These are phyloP conservation scores for Lumnitzera littorea DNA, from an alignment of 345 rosid species.

Conservation along the genomic window DNA sequence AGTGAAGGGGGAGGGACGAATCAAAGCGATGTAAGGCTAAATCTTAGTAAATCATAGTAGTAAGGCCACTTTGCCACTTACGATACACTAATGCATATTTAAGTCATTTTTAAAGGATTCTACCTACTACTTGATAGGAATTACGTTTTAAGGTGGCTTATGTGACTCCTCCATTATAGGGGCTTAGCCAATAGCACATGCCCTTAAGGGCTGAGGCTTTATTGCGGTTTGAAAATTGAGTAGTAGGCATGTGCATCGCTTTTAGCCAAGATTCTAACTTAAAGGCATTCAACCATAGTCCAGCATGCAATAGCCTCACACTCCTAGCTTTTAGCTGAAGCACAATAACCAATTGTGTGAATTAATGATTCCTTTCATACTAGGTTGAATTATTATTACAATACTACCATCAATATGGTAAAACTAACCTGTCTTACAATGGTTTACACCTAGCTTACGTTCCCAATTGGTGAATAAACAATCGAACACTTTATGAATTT, in stretches of 20 bases:
- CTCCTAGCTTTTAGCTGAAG: neutral
- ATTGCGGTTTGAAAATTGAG: too few species aligned
- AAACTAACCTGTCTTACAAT: too few species aligned
- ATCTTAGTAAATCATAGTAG: neutral
- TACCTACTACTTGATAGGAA: conserved; percentile 3
- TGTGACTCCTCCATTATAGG: neutral
- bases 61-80: neutral
- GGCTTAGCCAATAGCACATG: neutral
- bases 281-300: conserved; percentile 24
- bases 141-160: neutral
- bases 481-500: too few species aligned
- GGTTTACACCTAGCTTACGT: too few species aligned
- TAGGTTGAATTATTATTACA: too few species aligned
- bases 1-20: neutral
- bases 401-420: too few species aligned
- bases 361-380: too few species aligned
- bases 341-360: too few species aligned
- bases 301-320: conserved; percentile 16
- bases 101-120: conserved; percentile 4
- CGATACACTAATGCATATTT: too few species aligned
- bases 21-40: neutral
- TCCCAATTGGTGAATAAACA: too few species aligned
- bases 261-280: conserved; percentile 18
- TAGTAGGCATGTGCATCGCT: conserved; percentile 5
- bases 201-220: too few species aligned